Evolutionary conservation across 352 stramenopile species (phyloP), one percentile per base, ranked within the genome.

Genomic region (Globisporangium mamillatum): DNA sequence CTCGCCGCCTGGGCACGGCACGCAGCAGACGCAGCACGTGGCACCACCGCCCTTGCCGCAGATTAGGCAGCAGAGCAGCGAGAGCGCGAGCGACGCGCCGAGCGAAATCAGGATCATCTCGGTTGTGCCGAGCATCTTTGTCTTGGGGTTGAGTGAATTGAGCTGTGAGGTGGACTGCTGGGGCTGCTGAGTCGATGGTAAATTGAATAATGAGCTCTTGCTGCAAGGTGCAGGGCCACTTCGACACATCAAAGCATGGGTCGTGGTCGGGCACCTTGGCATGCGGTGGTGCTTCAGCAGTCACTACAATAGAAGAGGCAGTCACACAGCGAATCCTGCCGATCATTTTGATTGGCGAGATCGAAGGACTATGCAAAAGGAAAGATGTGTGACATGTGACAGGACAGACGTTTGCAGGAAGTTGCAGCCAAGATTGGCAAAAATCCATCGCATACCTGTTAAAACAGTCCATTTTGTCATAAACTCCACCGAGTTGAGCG

Each of bases 71-170:
- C 53, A 58, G 14, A 58, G 10, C 53, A 58, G 24, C 53, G 24
- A 58, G 53, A 58, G 53, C 24, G 29, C 53, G 24, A 58, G 24
- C 14, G 53, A 58, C 24, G 53, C 53, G 4, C 53, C 53, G 25
- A 58, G 53, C 53, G 53, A 58, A 25, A 58, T 58, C 24, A 58
- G 24, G 25, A 58, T 58, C 53, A 29, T 63, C 50, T 63, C 57
- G 7, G 57, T 63, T n/a, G 38, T 52, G 57, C 41, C 32, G 32
- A 63, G 38, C 57, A 63, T 63, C 24, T 20, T 62, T 25, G 20
- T 20, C 9, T 48, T 50, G 12, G 53, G n/a, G 34, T 14, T 41
- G 32, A 25, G 20, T 61, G 53, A 16, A n/a, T 18, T 18, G 14
- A 25, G 2, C 6, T 53, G 3, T 34, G n/a, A 32, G 50, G 12